Base-by-base conservation (phyloP, 129 eudicot species). In the Pseudognaphalium luteoalbum region DNA sequence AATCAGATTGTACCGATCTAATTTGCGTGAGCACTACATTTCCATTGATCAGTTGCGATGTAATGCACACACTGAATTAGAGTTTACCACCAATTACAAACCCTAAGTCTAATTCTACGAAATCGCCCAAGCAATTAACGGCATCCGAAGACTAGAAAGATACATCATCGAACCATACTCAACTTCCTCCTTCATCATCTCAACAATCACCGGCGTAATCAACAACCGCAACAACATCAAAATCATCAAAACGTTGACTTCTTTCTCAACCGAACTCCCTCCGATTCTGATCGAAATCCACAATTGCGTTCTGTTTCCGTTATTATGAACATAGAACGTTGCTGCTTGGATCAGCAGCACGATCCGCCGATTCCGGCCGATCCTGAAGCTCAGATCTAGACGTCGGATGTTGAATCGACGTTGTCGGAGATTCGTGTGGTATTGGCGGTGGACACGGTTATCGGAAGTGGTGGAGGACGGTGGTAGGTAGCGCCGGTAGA, bases 281-380 rank as follows among this genome's bases (percentile, higher is more conserved):
- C 82, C 82, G 9, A 78, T 72, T 35, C 77, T 71, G 61, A 78
- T 30, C 56, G 72, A 78, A 34, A 78, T 44, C 77, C 77, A 70
- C 77, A 78, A 34, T 12, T 61, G 82, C 44, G 77, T 71, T 60
- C 66, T 71, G 29, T 19, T 61, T 47, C 82, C 82, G 52, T 78
- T 39, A 28, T 63, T 35, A 4, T 71, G 76, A 25, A 62, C 57
- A 21, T 61, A 47, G 42, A 61, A 61, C 28, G 77, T 78, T 4
- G 65, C 77, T 28, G 77, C 82, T 69, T 78, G 82, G 35, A 78
- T 35, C 20, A 78, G 72, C 16, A 78, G 15, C 22, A 71, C 72
- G 78, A 79, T 79, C 77, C 78, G 82, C 44, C 78, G 78, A 63
- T 54, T 79, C 1, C 82, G 78, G 58, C 77, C 77, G 3, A 79